Base-by-base conservation (phyloP, 108 stramenopile genomes). In the Nitzschia inconspicua region DNA sequence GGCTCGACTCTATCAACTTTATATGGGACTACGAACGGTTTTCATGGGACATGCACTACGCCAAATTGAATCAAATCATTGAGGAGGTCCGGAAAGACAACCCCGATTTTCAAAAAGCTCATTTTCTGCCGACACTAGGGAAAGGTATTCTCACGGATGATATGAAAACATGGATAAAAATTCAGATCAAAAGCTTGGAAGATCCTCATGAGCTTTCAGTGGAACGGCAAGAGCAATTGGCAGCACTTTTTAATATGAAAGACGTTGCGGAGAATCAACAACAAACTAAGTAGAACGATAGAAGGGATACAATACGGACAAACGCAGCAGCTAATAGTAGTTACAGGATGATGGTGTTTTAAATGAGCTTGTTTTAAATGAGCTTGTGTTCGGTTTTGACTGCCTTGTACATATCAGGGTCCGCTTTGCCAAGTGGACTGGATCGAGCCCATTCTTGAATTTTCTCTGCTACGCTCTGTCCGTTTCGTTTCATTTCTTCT, bases 361-460 rank as follows among this genome's bases (percentile, higher is more conserved):
- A 23, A 32, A 42, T 57, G 19, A 24, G 36, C 40, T 42, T 40
- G 40, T 16, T 23, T 36, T 80, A 93, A 50, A 86, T 93, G 24
- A 94, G 61, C 58, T 94, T 90, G 36, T 81, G 57, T 28, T 78
- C 75, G 46, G 37, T 80, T 72, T 95, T 95, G 28, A 86, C 83
- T 57, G 65, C 49, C 22, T 64, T 66, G 63, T 95, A 95, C 31
- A 46, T 73, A 14, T 85, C 85, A 14, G 77, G 76, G 71, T 86
- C 85, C 8, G 88, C 90, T 65, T 86, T 92, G 14, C 89, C 94
- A 63, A 95, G 65, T 5, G 94, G 94, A 70, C 72, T 78, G 7
- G 66, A 70, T 57, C 85, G 76, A 0, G 85, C 88, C 94, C 94
- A 95, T 30, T 75, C 73, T 46, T 88, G 88, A 59, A 95, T 92